These are phyloP conservation scores for Mycena filopes DNA, from an alignment of 768 basidiomycete species.

Conservation along the genomic window DNA sequence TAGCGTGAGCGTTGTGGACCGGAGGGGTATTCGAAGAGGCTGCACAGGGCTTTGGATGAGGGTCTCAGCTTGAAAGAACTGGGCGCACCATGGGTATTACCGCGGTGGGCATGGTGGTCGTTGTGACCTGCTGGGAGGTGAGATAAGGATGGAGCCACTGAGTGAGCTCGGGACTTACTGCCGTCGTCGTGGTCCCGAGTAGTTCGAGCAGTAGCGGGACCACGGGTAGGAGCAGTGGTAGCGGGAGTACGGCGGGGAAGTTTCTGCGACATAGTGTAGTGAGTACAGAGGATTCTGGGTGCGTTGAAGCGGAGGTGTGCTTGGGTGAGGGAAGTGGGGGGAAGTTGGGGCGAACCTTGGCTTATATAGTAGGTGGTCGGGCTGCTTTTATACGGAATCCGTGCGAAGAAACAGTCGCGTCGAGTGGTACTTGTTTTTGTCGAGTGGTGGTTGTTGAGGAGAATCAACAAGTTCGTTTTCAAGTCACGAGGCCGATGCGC, in stretches of 20 bases:
- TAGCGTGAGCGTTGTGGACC: too few species aligned
- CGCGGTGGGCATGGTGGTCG: not conserved
- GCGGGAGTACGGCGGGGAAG: not conserved
- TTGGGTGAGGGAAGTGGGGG: not conserved
- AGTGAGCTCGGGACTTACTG: too few species aligned
- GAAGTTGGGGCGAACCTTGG: not conserved
- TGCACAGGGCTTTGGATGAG: too few species aligned
- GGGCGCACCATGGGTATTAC: too few species aligned
- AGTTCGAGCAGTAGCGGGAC: too few species aligned
- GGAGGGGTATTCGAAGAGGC: not conserved
- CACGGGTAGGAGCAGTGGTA: too few species aligned
- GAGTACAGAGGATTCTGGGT: not conserved
- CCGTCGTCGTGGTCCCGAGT: not conserved
- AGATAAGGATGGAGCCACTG: too few species aligned
- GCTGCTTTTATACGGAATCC: not conserved
- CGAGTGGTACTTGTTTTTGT: not conserved
- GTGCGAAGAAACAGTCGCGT: conserved; percentile 4
- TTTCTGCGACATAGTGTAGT: not conserved
- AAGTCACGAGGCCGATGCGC: conserved; percentile 11
- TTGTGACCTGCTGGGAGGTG: too few species aligned
- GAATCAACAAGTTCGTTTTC: not conserved
- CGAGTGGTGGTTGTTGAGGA: conserved; percentile 6
- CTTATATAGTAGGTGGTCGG: not conserved
- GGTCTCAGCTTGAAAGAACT: too few species aligned
- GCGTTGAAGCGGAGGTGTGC: too few species aligned